Conservation (phyloP, 1,139 yeast species). For the Geotrichum carabidarum region DNA sequence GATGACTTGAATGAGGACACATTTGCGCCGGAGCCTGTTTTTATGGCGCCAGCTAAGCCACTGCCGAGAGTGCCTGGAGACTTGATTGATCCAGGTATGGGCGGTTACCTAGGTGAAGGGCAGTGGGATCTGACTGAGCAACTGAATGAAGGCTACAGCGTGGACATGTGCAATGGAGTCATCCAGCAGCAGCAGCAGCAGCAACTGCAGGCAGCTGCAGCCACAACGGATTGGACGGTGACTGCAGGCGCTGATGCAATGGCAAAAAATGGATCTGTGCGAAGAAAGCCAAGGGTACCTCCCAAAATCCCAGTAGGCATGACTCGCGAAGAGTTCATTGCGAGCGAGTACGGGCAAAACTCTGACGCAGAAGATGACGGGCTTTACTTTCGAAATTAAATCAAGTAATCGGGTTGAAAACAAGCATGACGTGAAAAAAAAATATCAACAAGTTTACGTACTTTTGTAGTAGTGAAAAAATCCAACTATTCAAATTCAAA, state of each 20-base stretch:
- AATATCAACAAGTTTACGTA: neutral
- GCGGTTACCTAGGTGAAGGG: slow-evolving; percentile 1
- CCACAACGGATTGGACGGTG: neutral
- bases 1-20: neutral
- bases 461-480: neutral
- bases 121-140: slow-evolving; percentile 12
- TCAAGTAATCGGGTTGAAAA: neutral
- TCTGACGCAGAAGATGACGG: slow-evolving; percentile 1
- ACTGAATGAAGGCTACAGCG: slow-evolving; percentile 1
- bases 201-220: neutral
- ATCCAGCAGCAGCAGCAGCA: neutral
- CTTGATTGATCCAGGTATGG: slow-evolving; percentile 3
- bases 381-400: neutral
- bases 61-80: neutral
- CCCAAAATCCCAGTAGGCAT: slow-evolving; percentile 8
- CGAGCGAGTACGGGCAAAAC: neutral
- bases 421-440: neutral
- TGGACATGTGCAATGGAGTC: neutral
- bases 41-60: neutral
- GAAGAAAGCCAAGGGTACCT: slow-evolving; percentile 2
- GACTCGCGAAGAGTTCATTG: slow-evolving; percentile 9
- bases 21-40: slow-evolving; percentile 10
- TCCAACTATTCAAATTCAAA: no score
- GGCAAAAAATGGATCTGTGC: neutral
- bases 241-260: neutral